Evolutionary conservation across 2,329 filamentous ascomycete species (phyloP).

Genomic region (Tolypocladium cylindrosporum): DNA sequence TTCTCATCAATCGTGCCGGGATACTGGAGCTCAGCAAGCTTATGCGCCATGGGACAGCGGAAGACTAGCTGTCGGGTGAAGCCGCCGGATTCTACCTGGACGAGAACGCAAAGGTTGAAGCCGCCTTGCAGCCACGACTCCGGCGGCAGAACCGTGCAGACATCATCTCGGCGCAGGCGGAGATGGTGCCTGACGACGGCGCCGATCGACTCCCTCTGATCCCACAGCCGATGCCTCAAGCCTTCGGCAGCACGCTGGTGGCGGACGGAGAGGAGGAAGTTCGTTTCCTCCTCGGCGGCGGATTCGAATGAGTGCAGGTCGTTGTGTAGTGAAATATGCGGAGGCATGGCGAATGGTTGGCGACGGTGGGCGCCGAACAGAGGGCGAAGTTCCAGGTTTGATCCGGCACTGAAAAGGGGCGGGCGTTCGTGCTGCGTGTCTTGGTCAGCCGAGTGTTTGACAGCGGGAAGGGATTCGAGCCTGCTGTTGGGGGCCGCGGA

Average conservation of each 20-base stretch:
- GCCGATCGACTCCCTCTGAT: constrained; percentile 5
- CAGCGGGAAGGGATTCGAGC: too few relatives aligned
- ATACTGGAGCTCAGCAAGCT: constrained; percentile 7
- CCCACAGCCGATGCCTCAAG: constrained; percentile 5
- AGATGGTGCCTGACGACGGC: constrained; percentile 8
- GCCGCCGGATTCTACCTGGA: constrained; percentile 3
- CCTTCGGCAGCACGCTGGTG: constrained; percentile 4
- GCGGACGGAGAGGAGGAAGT: constrained; percentile 4
- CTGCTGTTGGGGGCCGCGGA: too few relatives aligned
- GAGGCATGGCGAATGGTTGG: background rate
- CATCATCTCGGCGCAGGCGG: constrained; percentile 3
- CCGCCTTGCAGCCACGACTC: constrained; percentile 9
- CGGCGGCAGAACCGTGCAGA: constrained; percentile 6
- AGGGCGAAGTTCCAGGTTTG: too few relatives aligned
- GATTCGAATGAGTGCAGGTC: constrained; percentile 3
- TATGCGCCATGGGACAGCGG: constrained; percentile 10
- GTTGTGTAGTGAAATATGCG: background rate
- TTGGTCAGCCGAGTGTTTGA: too few relatives aligned
- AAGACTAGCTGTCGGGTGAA: constrained; percentile 3
- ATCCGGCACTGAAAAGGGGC: too few relatives aligned
- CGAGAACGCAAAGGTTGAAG: constrained; percentile 10
- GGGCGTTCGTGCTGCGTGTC: too few relatives aligned
- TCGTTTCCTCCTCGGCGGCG: constrained; percentile 4
- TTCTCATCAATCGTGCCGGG: constrained; percentile 22
- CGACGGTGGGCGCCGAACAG: too few relatives aligned